These are phyloP conservation scores for Asclepias syriaca DNA, from an alignment of 257 asterid genomes.

Conservation along the genomic window DNA sequence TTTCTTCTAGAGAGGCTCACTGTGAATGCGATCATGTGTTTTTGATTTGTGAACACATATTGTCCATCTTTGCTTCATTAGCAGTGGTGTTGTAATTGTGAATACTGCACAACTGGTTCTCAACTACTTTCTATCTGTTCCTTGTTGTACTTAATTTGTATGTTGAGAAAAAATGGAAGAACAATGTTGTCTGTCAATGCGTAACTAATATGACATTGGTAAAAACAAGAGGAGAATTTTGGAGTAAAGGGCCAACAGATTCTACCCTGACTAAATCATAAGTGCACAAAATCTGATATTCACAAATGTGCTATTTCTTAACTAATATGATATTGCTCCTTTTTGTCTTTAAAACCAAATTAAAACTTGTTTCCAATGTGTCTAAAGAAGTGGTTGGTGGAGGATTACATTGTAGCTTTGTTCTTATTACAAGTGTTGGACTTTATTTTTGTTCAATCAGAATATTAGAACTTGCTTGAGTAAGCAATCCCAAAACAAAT, in stretches of 20 bases:
- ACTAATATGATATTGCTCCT: no score
- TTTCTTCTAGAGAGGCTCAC: constrained; percentile 9
- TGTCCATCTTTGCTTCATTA: background rate
- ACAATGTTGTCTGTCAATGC: background rate
- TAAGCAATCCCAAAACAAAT: no score
- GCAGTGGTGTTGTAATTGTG: background rate
- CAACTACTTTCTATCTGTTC: background rate
- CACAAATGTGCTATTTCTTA: no score
- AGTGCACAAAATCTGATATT: background rate
- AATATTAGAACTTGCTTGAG: no score
- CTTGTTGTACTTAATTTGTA: background rate
- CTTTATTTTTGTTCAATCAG: no score
- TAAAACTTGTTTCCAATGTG: no score
- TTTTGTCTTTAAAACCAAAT: no score
- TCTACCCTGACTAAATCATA: background rate
- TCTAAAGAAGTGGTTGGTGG: no score
- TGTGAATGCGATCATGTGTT: background rate
- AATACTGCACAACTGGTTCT: background rate
- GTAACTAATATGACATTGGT: background rate
- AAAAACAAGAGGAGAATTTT: background rate
- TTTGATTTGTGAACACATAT: background rate
- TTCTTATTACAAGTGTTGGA: no score
- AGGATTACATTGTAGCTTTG: no score
- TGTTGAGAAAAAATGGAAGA: background rate
- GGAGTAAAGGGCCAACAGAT: background rate